Evolutionary conservation across 176 grass and related monocot genomes (phyloP).

Genomic region (Rhynchospora breviuscula): DNA sequence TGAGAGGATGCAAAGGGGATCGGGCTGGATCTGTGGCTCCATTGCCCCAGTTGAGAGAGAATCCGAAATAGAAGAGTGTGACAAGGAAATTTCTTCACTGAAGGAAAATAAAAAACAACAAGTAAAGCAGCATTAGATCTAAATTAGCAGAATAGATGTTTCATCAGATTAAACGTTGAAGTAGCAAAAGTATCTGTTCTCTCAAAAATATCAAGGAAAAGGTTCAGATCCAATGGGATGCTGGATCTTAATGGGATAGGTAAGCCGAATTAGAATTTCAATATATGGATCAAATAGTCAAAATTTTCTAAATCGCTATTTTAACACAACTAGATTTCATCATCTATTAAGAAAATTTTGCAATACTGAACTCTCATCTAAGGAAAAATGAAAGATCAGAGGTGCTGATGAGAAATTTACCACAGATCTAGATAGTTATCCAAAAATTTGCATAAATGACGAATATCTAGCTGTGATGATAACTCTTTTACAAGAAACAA

Average conservation of each 20-base stretch:
- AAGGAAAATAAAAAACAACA: neutral
- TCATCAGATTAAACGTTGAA: neutral
- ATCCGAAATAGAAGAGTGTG: conserved; percentile 13
- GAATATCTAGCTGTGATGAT: neutral
- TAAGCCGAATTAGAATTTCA: neutral
- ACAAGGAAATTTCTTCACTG: neutral
- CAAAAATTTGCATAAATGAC: neutral
- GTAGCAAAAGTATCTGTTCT: neutral
- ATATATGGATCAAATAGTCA: neutral
- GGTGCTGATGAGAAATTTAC: neutral
- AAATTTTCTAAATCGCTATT: neutral
- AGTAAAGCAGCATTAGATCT: neutral
- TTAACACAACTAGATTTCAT: neutral
- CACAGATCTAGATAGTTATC: neutral
- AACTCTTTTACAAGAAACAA: neutral
- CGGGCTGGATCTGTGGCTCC: neutral
- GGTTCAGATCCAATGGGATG: neutral
- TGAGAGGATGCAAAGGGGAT: conserved; percentile 15
- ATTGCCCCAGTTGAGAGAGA: neutral
- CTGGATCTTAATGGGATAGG: neutral
- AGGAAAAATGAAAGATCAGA: neutral
- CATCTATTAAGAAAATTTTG: neutral
- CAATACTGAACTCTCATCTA: neutral
- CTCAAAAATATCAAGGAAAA: neutral
- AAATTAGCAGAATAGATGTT: conserved; percentile 7